Percentiles rank a stretch among this genome's conserved stretches.
These are phyloP conservation scores for Ogataea pini DNA, from an alignment of 805 yeast species.

Conservation along the genomic window DNA sequence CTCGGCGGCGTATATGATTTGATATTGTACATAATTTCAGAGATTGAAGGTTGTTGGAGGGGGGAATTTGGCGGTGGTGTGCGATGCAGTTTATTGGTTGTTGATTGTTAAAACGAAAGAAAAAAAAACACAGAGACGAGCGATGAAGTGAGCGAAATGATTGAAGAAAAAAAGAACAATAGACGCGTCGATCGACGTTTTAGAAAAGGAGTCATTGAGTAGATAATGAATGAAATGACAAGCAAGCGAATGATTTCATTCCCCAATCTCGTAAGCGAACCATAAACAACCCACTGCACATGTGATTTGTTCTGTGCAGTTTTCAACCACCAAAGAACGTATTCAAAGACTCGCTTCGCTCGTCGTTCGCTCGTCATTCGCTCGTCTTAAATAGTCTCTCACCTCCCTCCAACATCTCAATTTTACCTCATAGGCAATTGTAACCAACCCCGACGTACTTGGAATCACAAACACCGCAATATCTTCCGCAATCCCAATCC, in stretches of 20 bases:
- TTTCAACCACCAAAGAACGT: too few relatives aligned
- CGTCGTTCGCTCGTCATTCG: background rate
- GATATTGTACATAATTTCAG: slow-evolving; percentile 16
- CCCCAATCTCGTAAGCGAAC: too few relatives aligned
- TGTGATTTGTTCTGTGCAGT: too few relatives aligned
- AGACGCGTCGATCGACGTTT: background rate
- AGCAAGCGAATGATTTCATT: too few relatives aligned
- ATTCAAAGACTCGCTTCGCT: too few relatives aligned
- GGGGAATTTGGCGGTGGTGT: background rate
- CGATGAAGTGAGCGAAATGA: background rate
- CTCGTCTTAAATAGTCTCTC: slow-evolving; percentile 24
- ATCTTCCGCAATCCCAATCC: slow-evolving; percentile 21
- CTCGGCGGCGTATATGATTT: slow-evolving; percentile 19
- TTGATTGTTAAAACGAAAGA: background rate
- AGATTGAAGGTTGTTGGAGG: background rate
- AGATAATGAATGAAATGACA: too few relatives aligned
- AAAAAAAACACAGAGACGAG: background rate
- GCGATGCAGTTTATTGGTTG: background rate
- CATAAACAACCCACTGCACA: too few relatives aligned
- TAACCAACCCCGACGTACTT: slow-evolving; percentile 62
- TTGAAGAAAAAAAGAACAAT: background rate
- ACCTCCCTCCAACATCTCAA: slow-evolving; percentile 50
- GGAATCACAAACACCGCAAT: background rate
- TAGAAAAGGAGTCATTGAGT: too few relatives aligned
- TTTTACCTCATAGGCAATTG: slow-evolving; percentile 48